A percentile compares a stretch with the other conserved stretches of the same genome.
phyloP scores from a whole-genome alignment of 345 rosid species.

The Sonneratia alba region DNA sequence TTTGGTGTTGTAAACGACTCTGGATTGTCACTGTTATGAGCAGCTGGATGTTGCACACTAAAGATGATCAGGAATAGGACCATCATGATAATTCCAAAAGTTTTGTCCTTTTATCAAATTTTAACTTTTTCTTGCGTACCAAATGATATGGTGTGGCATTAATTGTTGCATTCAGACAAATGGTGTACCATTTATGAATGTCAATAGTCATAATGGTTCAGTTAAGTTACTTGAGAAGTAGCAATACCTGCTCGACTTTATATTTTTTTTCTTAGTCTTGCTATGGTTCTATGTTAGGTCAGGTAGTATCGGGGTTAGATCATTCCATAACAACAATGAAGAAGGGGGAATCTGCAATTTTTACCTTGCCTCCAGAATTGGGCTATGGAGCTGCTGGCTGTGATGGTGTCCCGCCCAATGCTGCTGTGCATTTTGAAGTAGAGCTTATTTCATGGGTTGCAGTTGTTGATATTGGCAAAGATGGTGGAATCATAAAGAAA shows the following conservation, averaged over 20 bases:
- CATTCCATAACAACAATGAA: conserved; percentile 42
- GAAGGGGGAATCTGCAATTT: conserved; percentile 46
- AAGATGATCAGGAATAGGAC: background rate
- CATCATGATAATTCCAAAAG: background rate
- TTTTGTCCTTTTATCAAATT: background rate
- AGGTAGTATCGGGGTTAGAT: conserved; percentile 39
- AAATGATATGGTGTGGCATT: background rate
- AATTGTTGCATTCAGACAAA: background rate
- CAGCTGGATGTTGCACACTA: background rate
- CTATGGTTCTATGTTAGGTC: conserved; percentile 20
- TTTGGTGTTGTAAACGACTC: background rate
- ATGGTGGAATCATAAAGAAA: conserved; percentile 53
- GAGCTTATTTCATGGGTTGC: conserved; percentile 51
- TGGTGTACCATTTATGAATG: background rate
- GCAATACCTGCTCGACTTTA: background rate
- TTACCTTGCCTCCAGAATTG: conserved; percentile 40
- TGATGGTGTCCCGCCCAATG: conserved; percentile 35
- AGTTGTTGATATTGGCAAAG: conserved; percentile 41
- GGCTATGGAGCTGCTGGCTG: conserved; percentile 35
- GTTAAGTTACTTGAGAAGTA: background rate
- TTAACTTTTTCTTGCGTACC: background rate
- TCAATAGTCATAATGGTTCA: background rate
- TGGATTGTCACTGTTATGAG: background rate
- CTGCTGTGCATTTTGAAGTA: conserved; percentile 32
- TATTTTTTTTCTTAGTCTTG: background rate